Evolutionary conservation across 1,139 yeast species (phyloP), one percentile per base, ranked within the genome.

Genomic region (Yamadazyma siamensis): DNA sequence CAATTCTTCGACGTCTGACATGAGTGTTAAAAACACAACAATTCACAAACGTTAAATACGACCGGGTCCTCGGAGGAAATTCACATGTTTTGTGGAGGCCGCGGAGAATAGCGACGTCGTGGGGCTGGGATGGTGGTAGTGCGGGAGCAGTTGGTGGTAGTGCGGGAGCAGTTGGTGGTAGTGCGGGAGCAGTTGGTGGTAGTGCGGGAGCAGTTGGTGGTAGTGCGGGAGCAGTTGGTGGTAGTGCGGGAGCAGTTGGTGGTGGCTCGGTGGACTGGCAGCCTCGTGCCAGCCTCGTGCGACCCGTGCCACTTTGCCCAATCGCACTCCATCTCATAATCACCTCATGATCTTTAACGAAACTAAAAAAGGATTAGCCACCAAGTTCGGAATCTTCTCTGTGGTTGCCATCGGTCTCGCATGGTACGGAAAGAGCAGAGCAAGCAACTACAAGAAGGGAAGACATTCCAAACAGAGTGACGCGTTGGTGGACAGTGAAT

Each of bases 1-100:
- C 23, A 75, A 54, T 43, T 77, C 79, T 44, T 73, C 77, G 14
- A 51, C 46, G 34, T 56, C 63, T n/a, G 61, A 49, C 67, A 61
- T 61, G 17, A 5, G 7, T 5, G 7, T 11, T 7, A 23, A 23
- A 13, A 21, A n/a, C 9, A n/a, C 22, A 6, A n/a, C n/a, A n/a
- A n/a, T n/a, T n/a, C n/a, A n/a, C 11, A 12, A 4, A n/a, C 17
- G 11, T 6, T 21, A 13, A 13, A 21, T 6, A 21, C 11, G 6
- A 13, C 11, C 13, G 15, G 7, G n/a, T 27, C 36, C 40, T 27
- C 35, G 35, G 35, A 26, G 14, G 16, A n/a, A 17, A 23, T 34
- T 36, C 39, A 36, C 42, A 36, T 34, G 39, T 36, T 38, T 26
- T 38, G 38, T 32, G 43, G 43, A 21, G 38, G 20, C 17, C 12